Conservation (phyloP, 176 grass and related monocot genomes). For the Oropetium thomaeum region DNA sequence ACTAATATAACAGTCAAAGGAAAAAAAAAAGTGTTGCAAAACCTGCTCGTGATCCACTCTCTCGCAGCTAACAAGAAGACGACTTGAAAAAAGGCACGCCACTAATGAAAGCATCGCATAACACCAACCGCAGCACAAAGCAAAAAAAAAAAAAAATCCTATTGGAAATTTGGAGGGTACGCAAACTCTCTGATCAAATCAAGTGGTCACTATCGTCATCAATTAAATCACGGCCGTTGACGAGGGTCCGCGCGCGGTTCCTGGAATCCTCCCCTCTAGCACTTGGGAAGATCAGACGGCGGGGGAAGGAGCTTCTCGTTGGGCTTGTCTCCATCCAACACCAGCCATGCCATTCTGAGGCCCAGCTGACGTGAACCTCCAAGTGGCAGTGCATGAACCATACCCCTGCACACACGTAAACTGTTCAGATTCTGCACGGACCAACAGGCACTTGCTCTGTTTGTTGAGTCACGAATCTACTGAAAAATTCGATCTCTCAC, state of each 20-base stretch:
- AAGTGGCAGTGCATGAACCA: slow-evolving; percentile 96
- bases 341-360: slow-evolving; percentile 82
- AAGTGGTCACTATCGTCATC: background rate
- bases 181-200: slow-evolving; percentile 10
- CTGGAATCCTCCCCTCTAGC: slow-evolving; percentile 36
- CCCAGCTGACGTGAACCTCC: slow-evolving; percentile 83
- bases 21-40: slow-evolving; percentile 29
- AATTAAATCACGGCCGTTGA: background rate
- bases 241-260: background rate
- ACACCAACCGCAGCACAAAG: slow-evolving; percentile 35
- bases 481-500: slow-evolving; percentile 22
- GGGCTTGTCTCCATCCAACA: slow-evolving; percentile 59
- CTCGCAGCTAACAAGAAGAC: slow-evolving; percentile 30
- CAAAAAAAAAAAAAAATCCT: slow-evolving; percentile 31
- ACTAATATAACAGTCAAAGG: slow-evolving; percentile 18
- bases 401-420: slow-evolving; percentile 42
- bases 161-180: slow-evolving; percentile 15
- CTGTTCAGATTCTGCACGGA: background rate
- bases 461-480: background rate
- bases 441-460: background rate
- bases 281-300: slow-evolving; percentile 70
- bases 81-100: slow-evolving; percentile 21
- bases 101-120: slow-evolving; percentile 9
- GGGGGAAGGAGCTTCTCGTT: slow-evolving; percentile 72
- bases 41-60: slow-evolving; percentile 7